Percentiles rank a stretch among this genome's conserved stretches.
phyloP scores from a whole-genome alignment of 2,329 filamentous ascomycete species.

The Berkeleyomyces rouxiae region DNA sequence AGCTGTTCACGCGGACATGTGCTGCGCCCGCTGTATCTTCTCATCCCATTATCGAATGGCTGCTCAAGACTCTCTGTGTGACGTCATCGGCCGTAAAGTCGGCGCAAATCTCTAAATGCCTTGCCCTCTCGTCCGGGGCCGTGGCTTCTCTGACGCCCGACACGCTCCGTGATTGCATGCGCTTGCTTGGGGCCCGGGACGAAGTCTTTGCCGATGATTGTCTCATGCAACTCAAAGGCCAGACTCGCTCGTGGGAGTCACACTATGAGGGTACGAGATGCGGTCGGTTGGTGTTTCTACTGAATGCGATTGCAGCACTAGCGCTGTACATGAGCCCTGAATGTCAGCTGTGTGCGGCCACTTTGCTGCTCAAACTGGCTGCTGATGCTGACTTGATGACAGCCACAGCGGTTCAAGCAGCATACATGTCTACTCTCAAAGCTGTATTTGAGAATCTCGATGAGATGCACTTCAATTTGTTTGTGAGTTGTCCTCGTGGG shows the following conservation, averaged over 20 bases:
- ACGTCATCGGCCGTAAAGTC: not conserved
- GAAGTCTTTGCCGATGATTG: constrained; percentile 3
- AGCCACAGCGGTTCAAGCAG: constrained; percentile 19
- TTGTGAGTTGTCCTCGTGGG: constrained; percentile 23
- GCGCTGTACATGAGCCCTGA: not conserved
- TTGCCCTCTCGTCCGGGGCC: not conserved
- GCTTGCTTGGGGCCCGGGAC: constrained; percentile 6
- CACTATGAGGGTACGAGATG: not conserved
- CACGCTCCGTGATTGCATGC: constrained; percentile 5
- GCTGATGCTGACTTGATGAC: constrained; percentile 7
- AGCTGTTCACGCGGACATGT: not conserved
- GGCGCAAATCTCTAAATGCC: constrained; percentile 1
- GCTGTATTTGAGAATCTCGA: constrained; percentile 28
- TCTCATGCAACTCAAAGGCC: not conserved
- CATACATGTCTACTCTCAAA: constrained; percentile 28
- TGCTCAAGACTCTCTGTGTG: constrained; percentile 39
- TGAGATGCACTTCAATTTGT: constrained; percentile 22
- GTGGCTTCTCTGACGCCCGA: not conserved
- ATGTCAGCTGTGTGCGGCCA: not conserved
- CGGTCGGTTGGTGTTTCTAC: not conserved
- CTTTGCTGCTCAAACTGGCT: constrained; percentile 6
- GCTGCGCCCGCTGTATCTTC: constrained; percentile 26
- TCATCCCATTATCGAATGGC: constrained; percentile 50
- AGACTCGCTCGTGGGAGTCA: not conserved
- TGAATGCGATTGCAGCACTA: not conserved